Base-by-base conservation (phyloP, 2,329 filamentous ascomycete genomes). In the Fusarium scirpi region DNA sequence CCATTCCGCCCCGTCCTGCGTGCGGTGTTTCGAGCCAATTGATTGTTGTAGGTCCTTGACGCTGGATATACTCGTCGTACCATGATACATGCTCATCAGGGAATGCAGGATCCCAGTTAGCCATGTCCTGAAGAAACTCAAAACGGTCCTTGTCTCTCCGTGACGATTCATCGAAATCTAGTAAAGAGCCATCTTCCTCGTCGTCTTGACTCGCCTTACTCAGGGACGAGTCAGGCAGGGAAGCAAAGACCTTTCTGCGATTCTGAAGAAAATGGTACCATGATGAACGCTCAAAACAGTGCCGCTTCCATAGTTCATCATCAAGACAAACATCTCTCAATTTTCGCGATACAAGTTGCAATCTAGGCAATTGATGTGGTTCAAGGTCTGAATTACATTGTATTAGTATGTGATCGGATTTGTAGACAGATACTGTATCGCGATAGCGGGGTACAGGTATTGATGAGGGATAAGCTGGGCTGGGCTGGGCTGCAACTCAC, bases 11-110 rank as follows among this genome's bases (percentile, higher is more conserved):
- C 34, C 84, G 79, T 57, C 75, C 76, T 41, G 83, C 76, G 12
- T 80, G 80, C 11, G 91, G 90, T 58, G 88, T 85, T 76, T 94
- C 87, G 44, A 97, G 84, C 94, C 94, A 98, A 73, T 87, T 91
- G 56, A 94, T 83, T 16, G 85, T 86, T n/a, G 94, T 85, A 0
- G 91, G 90, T 1, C 89, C 94, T 79, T 94, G 87, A 34, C 94
- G 87, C 56, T 94, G 93, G 67, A 97, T 91, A 76, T 94, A 97
- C 79, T 98, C 94, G 58, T 92, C 87, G 78, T 97, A 97, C 91
- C 94, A 98, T 51, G 92, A 89, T 22, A 94, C 85, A 43, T 84
- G 84, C 80, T 98, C 94, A 7, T 81, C 82, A 0, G 90, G 87
- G 69, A 91, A 94, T 0, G 88, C 89, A 1, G 93, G 93, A 72